Evolutionary conservation across 2,329 filamentous ascomycete species (phyloP).

Genomic region (Epichloe brachyelytri): DNA sequence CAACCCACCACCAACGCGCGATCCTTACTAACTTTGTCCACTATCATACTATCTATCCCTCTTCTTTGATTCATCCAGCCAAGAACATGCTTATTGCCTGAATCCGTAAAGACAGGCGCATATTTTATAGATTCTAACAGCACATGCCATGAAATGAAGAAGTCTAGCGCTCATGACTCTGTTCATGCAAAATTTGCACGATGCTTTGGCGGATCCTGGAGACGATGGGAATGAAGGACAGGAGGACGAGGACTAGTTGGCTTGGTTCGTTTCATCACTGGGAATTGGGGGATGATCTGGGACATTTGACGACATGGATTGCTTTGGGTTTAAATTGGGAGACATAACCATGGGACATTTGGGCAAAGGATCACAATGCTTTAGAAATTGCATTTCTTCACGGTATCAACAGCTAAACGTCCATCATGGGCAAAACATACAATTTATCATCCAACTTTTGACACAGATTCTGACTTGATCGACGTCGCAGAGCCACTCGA

Average conservation of each 20-base stretch:
- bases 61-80: no score
- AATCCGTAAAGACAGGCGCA: no score
- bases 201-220: background rate
- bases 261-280: background rate
- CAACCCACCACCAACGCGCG: no score
- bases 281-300: background rate
- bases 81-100: no score
- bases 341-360: background rate
- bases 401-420: background rate
- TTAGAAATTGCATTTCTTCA: background rate
- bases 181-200: background rate
- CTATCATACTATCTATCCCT: no score
- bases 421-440: no score
- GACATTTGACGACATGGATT: background rate
- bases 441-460: background rate
- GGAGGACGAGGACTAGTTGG: background rate
- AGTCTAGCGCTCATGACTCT: background rate
- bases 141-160: background rate
- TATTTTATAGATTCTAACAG: background rate
- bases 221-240: background rate
- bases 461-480: background rate
- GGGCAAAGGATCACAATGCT: background rate
- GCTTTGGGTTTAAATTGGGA: background rate
- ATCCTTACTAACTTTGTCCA: no score
- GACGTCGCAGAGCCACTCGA: conserved; percentile 6